Conservation (phyloP, 768 basidiomycete species). For the Candolleomyces eurysporus region DNA sequence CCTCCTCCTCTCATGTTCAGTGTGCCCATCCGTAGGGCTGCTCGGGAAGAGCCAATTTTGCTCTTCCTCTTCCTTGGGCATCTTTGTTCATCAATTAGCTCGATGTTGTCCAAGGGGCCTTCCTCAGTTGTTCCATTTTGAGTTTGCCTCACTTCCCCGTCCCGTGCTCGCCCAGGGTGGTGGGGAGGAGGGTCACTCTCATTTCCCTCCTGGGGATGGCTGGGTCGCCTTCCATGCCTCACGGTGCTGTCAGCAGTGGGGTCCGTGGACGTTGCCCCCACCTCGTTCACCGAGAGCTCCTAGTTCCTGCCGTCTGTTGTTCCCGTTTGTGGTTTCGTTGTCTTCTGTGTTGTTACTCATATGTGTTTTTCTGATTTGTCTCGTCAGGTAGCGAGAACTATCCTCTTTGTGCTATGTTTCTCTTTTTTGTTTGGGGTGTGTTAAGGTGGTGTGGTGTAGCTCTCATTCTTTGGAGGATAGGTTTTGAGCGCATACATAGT, state of each 20-base stretch:
- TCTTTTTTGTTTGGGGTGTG: neutral
- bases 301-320: neutral
- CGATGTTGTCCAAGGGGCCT: neutral
- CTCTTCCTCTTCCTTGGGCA: neutral
- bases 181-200: neutral
- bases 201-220: neutral
- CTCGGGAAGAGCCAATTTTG: neutral
- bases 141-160: neutral
- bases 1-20: conserved; percentile 14
- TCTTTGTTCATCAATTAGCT: neutral
- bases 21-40: conserved; percentile 2
- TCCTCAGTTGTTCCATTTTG: neutral
- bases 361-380: neutral
- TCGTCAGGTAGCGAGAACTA: neutral
- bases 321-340: neutral
- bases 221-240: neutral
- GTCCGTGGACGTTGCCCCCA: neutral
- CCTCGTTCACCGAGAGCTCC: neutral
- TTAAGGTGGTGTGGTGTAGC: too few relatives aligned
- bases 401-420: neutral
- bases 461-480: too few relatives aligned
- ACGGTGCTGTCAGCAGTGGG: neutral
- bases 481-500: too few relatives aligned
- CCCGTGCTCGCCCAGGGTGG: neutral
- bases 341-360: neutral